Conservation (phyloP, 768 basidiomycete species). For the Leccinum longicurvipes region DNA sequence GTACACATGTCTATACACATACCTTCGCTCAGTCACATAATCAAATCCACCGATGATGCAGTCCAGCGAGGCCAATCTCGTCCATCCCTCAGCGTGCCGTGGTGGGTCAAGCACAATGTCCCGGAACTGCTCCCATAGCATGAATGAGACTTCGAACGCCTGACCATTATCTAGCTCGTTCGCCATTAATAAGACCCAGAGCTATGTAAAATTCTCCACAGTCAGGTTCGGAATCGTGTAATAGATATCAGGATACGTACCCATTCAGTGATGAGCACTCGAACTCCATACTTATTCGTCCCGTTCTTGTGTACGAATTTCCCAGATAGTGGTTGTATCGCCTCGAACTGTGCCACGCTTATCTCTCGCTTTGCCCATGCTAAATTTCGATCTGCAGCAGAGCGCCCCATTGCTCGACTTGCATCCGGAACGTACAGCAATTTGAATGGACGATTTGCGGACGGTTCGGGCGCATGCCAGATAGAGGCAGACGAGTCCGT, state of each 20-base stretch:
- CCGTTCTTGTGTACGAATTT: background rate
- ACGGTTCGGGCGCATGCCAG: background rate
- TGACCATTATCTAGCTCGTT: background rate
- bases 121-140: background rate
- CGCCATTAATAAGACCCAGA: background rate
- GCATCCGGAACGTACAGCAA: background rate
- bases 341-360: background rate
- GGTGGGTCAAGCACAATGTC: background rate
- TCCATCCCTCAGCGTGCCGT: background rate
- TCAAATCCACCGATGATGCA: background rate
- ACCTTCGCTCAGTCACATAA: background rate
- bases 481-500: background rate
- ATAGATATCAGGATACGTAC: background rate
- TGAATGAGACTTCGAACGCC: background rate
- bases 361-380: background rate
- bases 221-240: background rate
- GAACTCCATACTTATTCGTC: background rate
- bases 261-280: background rate
- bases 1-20: background rate
- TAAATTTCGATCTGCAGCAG: background rate
- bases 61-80: background rate
- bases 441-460: background rate
- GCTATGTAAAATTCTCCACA: background rate
- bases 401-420: background rate
- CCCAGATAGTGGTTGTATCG: background rate